These are phyloP conservation scores for Ilex aquifolium DNA, from an alignment of 257 asterid species.

Conservation along the genomic window DNA sequence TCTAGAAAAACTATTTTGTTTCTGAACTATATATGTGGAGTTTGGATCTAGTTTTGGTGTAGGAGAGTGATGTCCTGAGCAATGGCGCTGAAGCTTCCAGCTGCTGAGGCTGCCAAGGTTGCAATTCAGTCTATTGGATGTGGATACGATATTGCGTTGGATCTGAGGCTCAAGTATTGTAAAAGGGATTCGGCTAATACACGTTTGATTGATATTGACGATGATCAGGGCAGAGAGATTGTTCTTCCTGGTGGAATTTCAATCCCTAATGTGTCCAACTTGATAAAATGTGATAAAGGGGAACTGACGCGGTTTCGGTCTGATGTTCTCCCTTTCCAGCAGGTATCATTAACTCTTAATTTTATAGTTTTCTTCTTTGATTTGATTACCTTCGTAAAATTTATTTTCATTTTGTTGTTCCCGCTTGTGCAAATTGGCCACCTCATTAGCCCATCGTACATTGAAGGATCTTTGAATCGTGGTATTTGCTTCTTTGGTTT, in stretches of 20 bases:
- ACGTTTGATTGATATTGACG: slow-evolving; percentile 74
- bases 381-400: neutral
- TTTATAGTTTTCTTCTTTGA: neutral
- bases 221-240: slow-evolving; percentile 62
- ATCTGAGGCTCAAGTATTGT: slow-evolving; percentile 87
- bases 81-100: slow-evolving; percentile 84
- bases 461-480: no score
- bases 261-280: slow-evolving; percentile 64
- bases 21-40: no score
- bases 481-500: no score
- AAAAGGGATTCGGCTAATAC: slow-evolving; percentile 51
- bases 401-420: no score
- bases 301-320: slow-evolving; percentile 87
- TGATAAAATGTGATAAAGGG: slow-evolving; percentile 95
- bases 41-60: neutral
- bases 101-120: slow-evolving; percentile 81
- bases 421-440: no score
- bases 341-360: slow-evolving; percentile 32
- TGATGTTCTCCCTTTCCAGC: slow-evolving; percentile 87
- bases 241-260: slow-evolving; percentile 82
- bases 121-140: slow-evolving; percentile 90
- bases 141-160: slow-evolving; percentile 81
- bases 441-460: no score
- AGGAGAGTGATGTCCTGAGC: slow-evolving; percentile 22
- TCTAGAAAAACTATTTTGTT: no score